Conservation (phyloP, 2,329 filamentous ascomycete species). For the Fusarium mexicanum region DNA sequence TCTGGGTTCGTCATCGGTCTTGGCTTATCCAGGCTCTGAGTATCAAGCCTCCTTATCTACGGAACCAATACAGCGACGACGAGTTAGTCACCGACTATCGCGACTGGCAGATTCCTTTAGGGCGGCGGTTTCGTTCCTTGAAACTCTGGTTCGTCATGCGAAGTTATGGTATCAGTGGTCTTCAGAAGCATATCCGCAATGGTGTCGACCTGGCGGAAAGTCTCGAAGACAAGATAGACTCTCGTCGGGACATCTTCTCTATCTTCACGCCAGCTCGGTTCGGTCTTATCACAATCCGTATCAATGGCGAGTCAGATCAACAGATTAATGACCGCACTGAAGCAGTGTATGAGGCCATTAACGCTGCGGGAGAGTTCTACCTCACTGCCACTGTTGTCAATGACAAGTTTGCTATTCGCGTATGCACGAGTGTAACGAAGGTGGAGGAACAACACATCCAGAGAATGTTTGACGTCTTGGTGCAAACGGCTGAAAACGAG, state of each 20-base stretch:
- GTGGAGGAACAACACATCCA: conserved; percentile 78
- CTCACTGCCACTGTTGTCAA: conserved; percentile 80
- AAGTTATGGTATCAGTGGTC: conserved; percentile 79
- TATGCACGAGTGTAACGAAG: conserved; percentile 77
- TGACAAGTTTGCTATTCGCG: conserved; percentile 79
- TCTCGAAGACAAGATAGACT: conserved; percentile 70
- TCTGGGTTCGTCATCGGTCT: conserved; percentile 79
- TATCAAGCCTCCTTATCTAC: conserved; percentile 82
- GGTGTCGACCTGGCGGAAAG: conserved; percentile 75
- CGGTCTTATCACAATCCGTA: conserved; percentile 79
- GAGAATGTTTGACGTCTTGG: conserved; percentile 78
- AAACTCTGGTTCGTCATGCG: conserved; percentile 97
- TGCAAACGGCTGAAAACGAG: conserved; percentile 64
- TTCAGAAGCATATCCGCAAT: conserved; percentile 77
- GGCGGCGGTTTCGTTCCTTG: conserved; percentile 84
- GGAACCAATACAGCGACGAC: conserved; percentile 81
- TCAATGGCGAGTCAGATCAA: conserved; percentile 58
- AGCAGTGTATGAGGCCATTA: conserved; percentile 78
- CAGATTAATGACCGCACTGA: conserved; percentile 75
- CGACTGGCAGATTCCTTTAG: conserved; percentile 96
- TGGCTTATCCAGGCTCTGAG: conserved; percentile 83
- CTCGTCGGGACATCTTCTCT: conserved; percentile 75
- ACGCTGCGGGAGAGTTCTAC: conserved; percentile 80
- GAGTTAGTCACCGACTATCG: conserved; percentile 93
- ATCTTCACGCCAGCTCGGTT: conserved; percentile 80